Evolutionary conservation across 169 alveolate species (phyloP).

Genomic region (Perkinsus chesapeaki): DNA sequence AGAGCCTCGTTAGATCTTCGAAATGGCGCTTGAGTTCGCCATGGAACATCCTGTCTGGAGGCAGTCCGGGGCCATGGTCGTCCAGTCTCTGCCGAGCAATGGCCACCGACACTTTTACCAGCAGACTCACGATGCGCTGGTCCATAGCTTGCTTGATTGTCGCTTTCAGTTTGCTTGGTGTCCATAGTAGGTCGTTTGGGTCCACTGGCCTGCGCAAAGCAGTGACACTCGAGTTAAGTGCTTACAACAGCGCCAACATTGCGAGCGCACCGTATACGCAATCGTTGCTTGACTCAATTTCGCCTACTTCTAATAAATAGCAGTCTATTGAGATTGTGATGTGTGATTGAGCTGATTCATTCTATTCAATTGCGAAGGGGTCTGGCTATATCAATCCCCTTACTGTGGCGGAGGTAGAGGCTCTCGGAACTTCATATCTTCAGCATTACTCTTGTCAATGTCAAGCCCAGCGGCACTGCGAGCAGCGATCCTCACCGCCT

Average conservation of each 20-base stretch:
- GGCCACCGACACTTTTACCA: background rate
- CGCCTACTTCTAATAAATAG: too few relatives aligned
- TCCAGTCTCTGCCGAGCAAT: background rate
- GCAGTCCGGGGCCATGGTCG: background rate
- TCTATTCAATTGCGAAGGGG: too few relatives aligned
- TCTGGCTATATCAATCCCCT: background rate
- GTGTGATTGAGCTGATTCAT: too few relatives aligned
- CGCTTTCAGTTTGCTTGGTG: background rate
- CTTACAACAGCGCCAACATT: too few relatives aligned
- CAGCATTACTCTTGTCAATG: background rate
- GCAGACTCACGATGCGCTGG: background rate
- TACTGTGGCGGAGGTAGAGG: background rate
- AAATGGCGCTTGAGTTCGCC: background rate
- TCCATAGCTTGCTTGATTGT: background rate
- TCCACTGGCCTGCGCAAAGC: background rate
- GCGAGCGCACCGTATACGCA: too few relatives aligned
- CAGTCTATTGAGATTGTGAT: too few relatives aligned
- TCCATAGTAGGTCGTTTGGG: background rate
- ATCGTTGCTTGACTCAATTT: too few relatives aligned
- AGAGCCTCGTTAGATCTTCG: background rate
- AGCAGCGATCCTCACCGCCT: background rate
- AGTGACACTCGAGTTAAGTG: background rate
- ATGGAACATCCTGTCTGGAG: background rate
- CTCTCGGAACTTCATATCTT: background rate
- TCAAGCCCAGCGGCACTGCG: background rate